phyloP scores from a whole-genome alignment of 2,329 filamentous ascomycete genomes.

The Clonostachys solani region DNA sequence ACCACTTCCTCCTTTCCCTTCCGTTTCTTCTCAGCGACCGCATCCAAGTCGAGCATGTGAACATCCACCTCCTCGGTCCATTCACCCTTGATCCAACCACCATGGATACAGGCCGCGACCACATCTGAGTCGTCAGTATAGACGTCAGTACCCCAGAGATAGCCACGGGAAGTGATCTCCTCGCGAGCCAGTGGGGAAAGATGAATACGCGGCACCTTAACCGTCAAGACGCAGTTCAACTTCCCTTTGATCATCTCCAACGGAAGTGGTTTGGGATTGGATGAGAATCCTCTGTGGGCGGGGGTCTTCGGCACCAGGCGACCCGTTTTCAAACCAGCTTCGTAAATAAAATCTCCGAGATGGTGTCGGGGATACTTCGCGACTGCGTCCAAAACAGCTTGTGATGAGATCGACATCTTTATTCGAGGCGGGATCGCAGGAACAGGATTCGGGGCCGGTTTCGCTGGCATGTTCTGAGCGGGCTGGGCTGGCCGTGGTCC shows the following conservation, averaged over 20 bases:
- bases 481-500: conserved; percentile 18
- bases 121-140: conserved; percentile 97
- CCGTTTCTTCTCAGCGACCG: conserved; percentile 19
- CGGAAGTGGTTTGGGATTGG: conserved; percentile 69
- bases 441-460: conserved; percentile 4
- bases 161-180: conserved; percentile 76
- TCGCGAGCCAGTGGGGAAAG: conserved; percentile 67
- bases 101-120: conserved; percentile 87
- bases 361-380: conserved; percentile 70
- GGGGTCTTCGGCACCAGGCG: conserved; percentile 36
- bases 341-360: conserved; percentile 80
- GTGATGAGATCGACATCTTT: conserved; percentile 62
- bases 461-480: neutral
- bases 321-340: conserved; percentile 56
- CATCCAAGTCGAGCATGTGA: conserved; percentile 56
- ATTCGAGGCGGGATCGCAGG: conserved; percentile 49
- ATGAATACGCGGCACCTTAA: conserved; percentile 80
- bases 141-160: conserved; percentile 89
- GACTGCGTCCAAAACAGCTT: conserved; percentile 68
- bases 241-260: conserved; percentile 67
- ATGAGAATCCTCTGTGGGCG: conserved; percentile 38
- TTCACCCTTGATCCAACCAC: conserved; percentile 86
- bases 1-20: conserved; percentile 14
- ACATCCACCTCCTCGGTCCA: conserved; percentile 77
- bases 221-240: conserved; percentile 85